Percentiles rank a stretch among this genome's conserved stretches.
Evolutionary conservation across 768 basidiomycete species (phyloP).

Genomic region (Tricholoma bakamatsutake): DNA sequence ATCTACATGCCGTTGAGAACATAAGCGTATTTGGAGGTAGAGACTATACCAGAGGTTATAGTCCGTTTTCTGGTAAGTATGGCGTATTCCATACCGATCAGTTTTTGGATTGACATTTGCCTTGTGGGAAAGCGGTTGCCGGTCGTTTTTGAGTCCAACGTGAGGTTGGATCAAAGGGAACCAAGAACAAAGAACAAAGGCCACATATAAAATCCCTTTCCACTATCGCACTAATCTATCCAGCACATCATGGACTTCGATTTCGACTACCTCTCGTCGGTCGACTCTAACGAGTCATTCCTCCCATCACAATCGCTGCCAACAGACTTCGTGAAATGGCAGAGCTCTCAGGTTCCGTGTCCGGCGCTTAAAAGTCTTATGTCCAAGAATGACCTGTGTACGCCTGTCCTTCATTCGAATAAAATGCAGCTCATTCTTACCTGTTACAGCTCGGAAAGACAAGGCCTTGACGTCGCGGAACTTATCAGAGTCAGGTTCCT

Average conservation of each 20-base stretch:
- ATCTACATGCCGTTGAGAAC: too few relatives aligned
- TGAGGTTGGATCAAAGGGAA: neutral
- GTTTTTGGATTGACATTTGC: neutral
- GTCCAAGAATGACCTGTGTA: conserved; percentile 6
- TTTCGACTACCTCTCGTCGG: neutral
- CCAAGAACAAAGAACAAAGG: neutral
- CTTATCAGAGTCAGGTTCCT: neutral
- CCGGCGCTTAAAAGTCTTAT: conserved; percentile 23
- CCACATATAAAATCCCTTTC: neutral
- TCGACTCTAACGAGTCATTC: neutral
- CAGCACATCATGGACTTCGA: neutral
- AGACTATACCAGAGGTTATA: neutral
- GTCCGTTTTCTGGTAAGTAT: neutral
- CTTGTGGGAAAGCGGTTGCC: neutral
- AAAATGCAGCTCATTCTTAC: neutral
- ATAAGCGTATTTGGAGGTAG: too few relatives aligned
- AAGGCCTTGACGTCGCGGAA: neutral
- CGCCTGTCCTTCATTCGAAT: neutral
- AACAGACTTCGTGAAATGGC: conserved; percentile 25
- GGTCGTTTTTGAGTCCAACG: neutral
- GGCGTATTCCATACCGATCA: neutral
- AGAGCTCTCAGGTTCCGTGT: conserved; percentile 24
- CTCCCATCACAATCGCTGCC: neutral
- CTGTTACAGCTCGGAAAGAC: neutral
- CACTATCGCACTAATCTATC: neutral